Percentiles rank a stretch among this genome's conserved stretches.
Evolutionary conservation across 352 stramenopile genomes (phyloP).

Genomic region (Pythium sukuiense): DNA sequence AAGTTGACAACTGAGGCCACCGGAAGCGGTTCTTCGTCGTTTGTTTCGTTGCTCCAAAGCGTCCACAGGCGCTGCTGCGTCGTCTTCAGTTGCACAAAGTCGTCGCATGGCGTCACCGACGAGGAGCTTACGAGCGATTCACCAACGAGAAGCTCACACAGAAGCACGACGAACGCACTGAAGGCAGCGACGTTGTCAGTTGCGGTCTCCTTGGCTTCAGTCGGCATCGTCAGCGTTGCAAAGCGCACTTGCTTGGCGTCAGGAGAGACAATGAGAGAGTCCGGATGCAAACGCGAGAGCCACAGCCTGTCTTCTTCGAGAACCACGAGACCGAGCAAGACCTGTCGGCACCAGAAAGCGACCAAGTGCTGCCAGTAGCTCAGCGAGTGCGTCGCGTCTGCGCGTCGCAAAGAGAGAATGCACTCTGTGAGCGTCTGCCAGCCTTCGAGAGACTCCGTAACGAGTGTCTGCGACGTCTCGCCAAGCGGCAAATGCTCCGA

Average conservation of each 20-base stretch:
- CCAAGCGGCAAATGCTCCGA: conserved; percentile 5
- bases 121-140: background rate
- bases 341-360: conserved; percentile 36
- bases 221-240: conserved; percentile 13
- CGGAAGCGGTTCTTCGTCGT: background rate
- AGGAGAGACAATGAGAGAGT: conserved; percentile 34
- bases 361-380: conserved; percentile 31
- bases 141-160: background rate
- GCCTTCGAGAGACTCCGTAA: conserved; percentile 34
- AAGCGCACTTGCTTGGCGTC: conserved; percentile 33
- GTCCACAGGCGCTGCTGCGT: background rate
- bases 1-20: background rate
- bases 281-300: conserved; percentile 20
- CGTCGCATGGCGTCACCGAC: background rate
- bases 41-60: conserved; percentile 3
- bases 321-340: conserved; percentile 32
- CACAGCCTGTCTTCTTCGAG: conserved; percentile 34
- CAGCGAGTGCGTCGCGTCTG: background rate
- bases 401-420: conserved; percentile 18
- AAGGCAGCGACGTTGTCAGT: background rate
- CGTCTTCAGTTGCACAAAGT: background rate
- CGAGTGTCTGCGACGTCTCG: conserved; percentile 15
- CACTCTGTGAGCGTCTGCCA: conserved; percentile 33
- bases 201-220: background rate
- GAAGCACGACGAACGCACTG: background rate